These are phyloP conservation scores for Populus nigra DNA, from an alignment of 345 rosid genomes.

Conservation along the genomic window DNA sequence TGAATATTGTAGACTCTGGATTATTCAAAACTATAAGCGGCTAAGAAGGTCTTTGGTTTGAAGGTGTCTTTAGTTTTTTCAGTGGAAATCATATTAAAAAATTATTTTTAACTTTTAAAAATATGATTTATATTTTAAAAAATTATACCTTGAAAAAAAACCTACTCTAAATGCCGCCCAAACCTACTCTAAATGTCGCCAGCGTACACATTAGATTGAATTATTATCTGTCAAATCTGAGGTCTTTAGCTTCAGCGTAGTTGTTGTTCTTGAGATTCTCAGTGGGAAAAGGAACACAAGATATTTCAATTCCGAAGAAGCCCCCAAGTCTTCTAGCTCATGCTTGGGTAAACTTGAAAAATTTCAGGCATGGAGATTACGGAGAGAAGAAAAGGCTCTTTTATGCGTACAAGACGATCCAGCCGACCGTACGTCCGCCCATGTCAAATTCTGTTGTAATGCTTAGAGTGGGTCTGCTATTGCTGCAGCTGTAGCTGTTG, in stretches of 20 bases:
- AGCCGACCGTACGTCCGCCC: background rate
- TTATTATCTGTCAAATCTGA: background rate
- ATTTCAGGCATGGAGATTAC: background rate
- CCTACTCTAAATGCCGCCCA: too few species aligned
- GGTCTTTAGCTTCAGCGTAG: background rate
- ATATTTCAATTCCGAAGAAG: background rate
- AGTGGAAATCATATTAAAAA: too few species aligned
- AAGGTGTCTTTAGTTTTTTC: too few species aligned
- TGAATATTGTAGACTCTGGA: conserved; percentile 1
- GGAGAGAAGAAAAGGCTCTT: background rate
- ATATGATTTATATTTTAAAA: too few species aligned
- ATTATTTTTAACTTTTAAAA: too few species aligned
- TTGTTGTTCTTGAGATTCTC: background rate
- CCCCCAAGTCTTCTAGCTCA: background rate
- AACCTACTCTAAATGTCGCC: background rate
- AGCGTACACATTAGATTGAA: background rate
- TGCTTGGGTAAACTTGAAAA: background rate
- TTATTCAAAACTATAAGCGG: background rate
- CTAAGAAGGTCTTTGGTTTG: background rate
- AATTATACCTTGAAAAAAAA: too few species aligned
- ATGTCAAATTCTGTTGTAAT: background rate
- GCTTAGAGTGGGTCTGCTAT: too few species aligned
- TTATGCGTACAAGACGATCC: conserved; percentile 1
- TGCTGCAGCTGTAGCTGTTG: too few species aligned
- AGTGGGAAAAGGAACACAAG: background rate